A percentile compares a stretch with the other conserved stretches of the same genome.
phyloP scores from a whole-genome alignment of 2,329 filamentous ascomycete species.

The Aspergillus hortae region DNA sequence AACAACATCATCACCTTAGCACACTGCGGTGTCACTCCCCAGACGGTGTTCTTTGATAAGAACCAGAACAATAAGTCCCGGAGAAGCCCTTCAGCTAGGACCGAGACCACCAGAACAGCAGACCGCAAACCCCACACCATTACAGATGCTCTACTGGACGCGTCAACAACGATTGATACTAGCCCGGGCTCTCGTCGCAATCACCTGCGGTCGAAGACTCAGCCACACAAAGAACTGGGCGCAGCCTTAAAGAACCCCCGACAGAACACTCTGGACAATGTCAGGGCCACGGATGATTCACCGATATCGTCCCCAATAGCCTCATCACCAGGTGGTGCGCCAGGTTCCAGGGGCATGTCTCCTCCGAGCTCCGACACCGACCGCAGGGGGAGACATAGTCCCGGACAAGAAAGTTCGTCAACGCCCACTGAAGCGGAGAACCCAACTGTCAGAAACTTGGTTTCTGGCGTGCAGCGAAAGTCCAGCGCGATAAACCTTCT shows the following conservation, averaged over 20 bases:
- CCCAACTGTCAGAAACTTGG: conserved; percentile 24
- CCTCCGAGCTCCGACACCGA: conserved; percentile 33
- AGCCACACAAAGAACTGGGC: conserved; percentile 33
- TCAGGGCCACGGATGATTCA: conserved; percentile 23
- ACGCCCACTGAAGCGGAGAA: conserved; percentile 30
- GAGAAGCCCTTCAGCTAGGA: conserved; percentile 21
- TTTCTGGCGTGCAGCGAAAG: conserved; percentile 35
- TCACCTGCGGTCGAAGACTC: conserved; percentile 38
- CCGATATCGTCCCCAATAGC: conserved; percentile 30
- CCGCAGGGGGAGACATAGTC: conserved; percentile 23
- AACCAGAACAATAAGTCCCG: conserved; percentile 52
- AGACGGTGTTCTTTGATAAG: conserved; percentile 91
- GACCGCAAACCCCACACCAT: conserved; percentile 67
- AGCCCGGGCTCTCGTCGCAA: conserved; percentile 47
- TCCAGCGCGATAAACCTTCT: conserved; percentile 60
- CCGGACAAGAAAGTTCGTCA: conserved; percentile 28
- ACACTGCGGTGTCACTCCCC: conserved; percentile 71
- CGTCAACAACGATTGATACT: conserved; percentile 81
- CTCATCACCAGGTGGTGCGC: conserved; percentile 33
- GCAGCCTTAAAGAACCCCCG: conserved; percentile 13
- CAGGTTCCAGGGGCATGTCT: conserved; percentile 31
- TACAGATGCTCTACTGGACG: conserved; percentile 84
- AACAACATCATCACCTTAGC: conserved; percentile 72
- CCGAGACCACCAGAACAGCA: conserved; percentile 28
- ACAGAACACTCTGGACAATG: conserved; percentile 19